phyloP scores from a whole-genome alignment of 2,329 filamentous ascomycete genomes.

The Coleophoma cylindrospora region DNA sequence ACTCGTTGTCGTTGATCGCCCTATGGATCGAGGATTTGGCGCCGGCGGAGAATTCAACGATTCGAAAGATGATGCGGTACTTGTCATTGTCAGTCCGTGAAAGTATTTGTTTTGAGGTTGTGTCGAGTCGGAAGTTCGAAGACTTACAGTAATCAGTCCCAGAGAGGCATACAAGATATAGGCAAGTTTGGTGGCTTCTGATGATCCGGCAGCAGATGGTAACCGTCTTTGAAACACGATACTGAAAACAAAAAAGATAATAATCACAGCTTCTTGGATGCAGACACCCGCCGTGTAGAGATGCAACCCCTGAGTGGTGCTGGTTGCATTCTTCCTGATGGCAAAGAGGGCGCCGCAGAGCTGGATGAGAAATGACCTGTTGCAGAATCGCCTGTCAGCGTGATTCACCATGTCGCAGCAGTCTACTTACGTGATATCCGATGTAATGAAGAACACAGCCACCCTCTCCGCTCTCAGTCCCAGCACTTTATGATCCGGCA shows the following conservation, averaged over 20 bases:
- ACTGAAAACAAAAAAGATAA: background rate
- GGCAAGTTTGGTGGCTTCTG: too few species aligned
- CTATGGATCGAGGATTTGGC: background rate
- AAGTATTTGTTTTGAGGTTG: too few species aligned
- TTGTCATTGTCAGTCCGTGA: background rate
- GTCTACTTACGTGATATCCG: background rate
- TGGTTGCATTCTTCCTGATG: background rate
- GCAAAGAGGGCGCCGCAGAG: background rate
- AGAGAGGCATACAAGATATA: background rate
- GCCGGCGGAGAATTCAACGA: background rate
- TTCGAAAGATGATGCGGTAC: background rate
- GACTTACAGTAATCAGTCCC: background rate
- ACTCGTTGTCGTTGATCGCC: background rate
- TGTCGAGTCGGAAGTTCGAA: background rate
- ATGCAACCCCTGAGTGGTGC: background rate
- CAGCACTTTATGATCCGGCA: constrained; percentile 24
- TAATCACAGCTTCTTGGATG: background rate
- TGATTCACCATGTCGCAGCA: too few species aligned
- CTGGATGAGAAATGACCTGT: background rate
- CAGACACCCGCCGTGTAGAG: background rate
- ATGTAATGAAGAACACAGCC: background rate
- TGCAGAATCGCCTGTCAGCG: background rate
- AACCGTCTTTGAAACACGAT: background rate
- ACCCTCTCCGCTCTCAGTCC: background rate
- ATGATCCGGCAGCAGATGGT: background rate